A percentile compares a stretch with the other conserved stretches of the same genome.
phyloP scores from a whole-genome alignment of 192 early-diverging fungal genomes.

The Backusella australiensis region DNA sequence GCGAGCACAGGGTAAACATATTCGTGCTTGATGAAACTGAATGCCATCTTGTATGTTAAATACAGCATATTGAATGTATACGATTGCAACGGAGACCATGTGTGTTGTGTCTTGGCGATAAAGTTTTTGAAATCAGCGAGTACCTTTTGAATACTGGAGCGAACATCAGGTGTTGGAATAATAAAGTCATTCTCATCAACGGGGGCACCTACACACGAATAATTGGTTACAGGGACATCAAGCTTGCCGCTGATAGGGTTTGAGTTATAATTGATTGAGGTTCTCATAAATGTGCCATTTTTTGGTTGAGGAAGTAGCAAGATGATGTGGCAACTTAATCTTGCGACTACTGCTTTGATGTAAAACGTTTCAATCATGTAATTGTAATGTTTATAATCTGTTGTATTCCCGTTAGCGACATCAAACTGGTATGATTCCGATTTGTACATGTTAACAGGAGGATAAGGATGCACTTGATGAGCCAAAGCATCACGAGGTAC shows the following conservation, averaged over 20 bases:
- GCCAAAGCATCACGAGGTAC: constrained; percentile 18
- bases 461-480: constrained; percentile 1
- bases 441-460: not conserved
- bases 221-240: not conserved
- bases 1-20: not conserved
- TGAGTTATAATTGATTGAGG: not conserved
- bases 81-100: not conserved
- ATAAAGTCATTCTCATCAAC: not conserved
- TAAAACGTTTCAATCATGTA: constrained; percentile 15
- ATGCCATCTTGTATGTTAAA: not conserved
- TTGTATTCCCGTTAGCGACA: constrained; percentile 3
- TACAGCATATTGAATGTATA: not conserved
- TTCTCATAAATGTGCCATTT: not conserved
- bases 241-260: not conserved
- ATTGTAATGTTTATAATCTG: not conserved
- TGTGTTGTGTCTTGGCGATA: not conserved
- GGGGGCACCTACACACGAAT: not conserved
- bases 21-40: not conserved
- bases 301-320: not conserved
- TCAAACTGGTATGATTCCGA: constrained; percentile 23
- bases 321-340: not conserved
- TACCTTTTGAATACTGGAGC: not conserved
- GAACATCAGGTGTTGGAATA: not conserved
- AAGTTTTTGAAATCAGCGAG: not conserved
- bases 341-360: not conserved